phyloP scores from a whole-genome alignment of 2,329 filamentous ascomycete genomes.

The Aureobasidium melanogenum region DNA sequence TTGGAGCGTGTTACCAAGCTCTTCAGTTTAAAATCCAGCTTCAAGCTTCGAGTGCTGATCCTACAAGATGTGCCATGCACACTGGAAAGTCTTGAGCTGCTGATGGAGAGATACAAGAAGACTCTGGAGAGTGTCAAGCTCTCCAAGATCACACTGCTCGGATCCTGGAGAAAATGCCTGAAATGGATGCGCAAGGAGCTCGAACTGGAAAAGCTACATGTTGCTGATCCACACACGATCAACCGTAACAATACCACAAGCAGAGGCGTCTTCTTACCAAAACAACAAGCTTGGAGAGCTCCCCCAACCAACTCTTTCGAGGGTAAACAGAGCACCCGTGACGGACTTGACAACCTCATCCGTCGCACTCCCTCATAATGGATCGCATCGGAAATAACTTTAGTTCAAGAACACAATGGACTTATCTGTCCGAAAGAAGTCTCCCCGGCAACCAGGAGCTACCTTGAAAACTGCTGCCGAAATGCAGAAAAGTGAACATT shows the following conservation, averaged over 20 bases:
- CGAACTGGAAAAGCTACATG: not conserved
- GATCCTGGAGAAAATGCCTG: not conserved
- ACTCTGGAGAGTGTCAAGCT: not conserved
- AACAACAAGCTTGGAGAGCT: not conserved
- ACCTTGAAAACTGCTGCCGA: not conserved
- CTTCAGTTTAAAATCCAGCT: not conserved
- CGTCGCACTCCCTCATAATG: not conserved
- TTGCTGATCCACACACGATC: not conserved
- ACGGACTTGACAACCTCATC: not conserved
- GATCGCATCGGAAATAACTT: no score
- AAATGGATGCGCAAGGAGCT: not conserved
- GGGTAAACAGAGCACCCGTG: not conserved
- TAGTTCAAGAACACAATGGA: no score
- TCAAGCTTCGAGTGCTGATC: not conserved
- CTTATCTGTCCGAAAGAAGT: no score
- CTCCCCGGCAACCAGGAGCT: not conserved
- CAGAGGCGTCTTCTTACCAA: not conserved
- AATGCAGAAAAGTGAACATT: not conserved
- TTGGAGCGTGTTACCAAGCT: not conserved
- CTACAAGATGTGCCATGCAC: not conserved
- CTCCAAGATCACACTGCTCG: not conserved
- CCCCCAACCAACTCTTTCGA: not conserved
- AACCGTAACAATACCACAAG: not conserved
- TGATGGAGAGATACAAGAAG: not conserved
- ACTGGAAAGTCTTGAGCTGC: not conserved